These are phyloP conservation scores for Hygrophila difformis DNA, from an alignment of 257 asterid genomes.

Conservation along the genomic window DNA sequence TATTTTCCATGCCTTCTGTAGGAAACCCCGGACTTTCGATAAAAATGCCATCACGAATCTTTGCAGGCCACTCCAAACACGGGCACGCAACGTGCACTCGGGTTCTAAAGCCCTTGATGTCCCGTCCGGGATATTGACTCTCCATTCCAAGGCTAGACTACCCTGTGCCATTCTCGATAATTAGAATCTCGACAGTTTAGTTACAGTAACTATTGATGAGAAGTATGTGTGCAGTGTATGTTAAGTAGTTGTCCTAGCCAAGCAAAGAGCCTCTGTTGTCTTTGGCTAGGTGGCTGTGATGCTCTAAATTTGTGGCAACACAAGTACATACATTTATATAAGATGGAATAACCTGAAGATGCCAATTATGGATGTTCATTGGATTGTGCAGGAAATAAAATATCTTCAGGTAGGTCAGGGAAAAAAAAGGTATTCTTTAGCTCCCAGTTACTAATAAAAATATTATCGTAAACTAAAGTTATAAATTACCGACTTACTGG, in stretches of 20 bases:
- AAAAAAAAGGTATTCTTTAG: constrained; percentile 10
- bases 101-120: constrained; percentile 32
- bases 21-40: constrained; percentile 26
- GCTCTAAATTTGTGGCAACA: constrained; percentile 20
- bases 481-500: no score
- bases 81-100: constrained; percentile 12
- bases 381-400: constrained; percentile 20
- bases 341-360: no score
- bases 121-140: constrained; percentile 41
- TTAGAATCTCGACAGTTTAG: no score
- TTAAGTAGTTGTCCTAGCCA: no score
- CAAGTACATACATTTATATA: constrained; percentile 16
- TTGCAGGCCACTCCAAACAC: constrained; percentile 12
- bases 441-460: no score
- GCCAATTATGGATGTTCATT: constrained; percentile 8
- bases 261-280: constrained; percentile 14
- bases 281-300: constrained; percentile 19
- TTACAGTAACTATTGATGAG: constrained; percentile 1
- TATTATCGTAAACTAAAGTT: no score
- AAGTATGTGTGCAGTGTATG: no score
- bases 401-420: constrained; percentile 38
- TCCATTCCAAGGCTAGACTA: constrained; percentile 50
- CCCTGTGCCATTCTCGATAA: constrained; percentile 34
- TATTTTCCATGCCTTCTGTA: constrained; percentile 52
- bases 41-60: constrained; percentile 17